These are phyloP conservation scores for Tetracladium maxilliforme DNA, from an alignment of 2,329 filamentous ascomycete species.

Conservation along the genomic window DNA sequence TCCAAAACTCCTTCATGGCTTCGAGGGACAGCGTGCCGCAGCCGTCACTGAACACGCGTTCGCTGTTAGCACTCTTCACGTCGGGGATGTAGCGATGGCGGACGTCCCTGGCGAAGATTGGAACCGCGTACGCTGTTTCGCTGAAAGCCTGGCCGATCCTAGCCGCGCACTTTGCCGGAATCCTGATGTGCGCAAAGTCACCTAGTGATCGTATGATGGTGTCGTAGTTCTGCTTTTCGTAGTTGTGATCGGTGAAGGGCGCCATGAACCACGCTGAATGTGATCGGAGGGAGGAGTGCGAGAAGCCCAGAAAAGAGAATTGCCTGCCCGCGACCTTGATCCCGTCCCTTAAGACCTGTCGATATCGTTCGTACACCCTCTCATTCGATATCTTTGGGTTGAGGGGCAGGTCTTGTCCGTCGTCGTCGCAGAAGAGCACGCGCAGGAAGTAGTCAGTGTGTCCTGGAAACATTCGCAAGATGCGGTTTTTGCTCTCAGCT, in stretches of 20 bases:
- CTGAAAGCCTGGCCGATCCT: constrained; percentile 55
- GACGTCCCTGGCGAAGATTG: constrained; percentile 23
- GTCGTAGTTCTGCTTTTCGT: constrained; percentile 15
- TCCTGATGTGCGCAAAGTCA: constrained; percentile 32
- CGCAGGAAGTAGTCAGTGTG: constrained; percentile 51
- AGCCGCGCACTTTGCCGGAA: constrained; percentile 41
- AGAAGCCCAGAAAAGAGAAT: constrained; percentile 62
- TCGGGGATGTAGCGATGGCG: constrained; percentile 25
- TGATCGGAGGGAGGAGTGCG: constrained; percentile 59
- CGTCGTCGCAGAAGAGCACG: constrained; percentile 62
- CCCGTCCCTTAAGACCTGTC: constrained; percentile 36
- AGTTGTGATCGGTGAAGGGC: constrained; percentile 21
- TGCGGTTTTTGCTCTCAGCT: constrained; percentile 52
- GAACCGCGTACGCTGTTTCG: constrained; percentile 53
- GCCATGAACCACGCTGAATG: constrained; percentile 57
- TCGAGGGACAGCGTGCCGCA: constrained; percentile 56
- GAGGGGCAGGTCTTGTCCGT: constrained; percentile 47
- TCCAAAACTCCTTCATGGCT: constrained; percentile 46
- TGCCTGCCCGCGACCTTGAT: constrained; percentile 48
- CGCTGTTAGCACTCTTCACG: constrained; percentile 29
- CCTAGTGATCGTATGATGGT: constrained; percentile 28
- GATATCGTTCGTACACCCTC: constrained; percentile 43
- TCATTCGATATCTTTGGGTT: constrained; percentile 35
- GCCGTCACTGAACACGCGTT: constrained; percentile 62
- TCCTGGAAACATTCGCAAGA: constrained; percentile 49